Base-by-base conservation (phyloP, 140 eudicot genomes). In the Erigeron philadelphicus region DNA sequence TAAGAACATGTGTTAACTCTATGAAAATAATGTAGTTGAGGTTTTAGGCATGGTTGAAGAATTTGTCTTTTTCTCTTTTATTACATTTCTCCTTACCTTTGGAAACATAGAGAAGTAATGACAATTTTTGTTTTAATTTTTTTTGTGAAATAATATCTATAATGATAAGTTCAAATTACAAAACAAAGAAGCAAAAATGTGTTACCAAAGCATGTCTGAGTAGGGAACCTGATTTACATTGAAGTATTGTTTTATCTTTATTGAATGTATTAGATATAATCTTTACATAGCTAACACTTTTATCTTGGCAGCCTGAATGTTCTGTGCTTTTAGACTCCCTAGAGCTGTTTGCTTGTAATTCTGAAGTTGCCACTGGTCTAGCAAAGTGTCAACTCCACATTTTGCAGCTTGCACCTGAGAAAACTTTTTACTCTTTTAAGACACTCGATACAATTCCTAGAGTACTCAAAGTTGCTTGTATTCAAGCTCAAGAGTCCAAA, bases 391-490 rank as follows among this genome's bases (percentile, higher is more conserved):
- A 89, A 71, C 90, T 82, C 75, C 89, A 76, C 43, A 83, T 89
- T 71, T 75, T 89, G 78, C 94, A 78, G 68, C 81, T 81, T 80
- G 79, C 95, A 61, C 70, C 85, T 16, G 99, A 94, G 83, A 94
- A 94, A 85, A 83, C 95, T 19, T 64, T 79, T 68, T 76, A 83
- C 46, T 89, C 99, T 47, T 89, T 89, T 66, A 94, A 85, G 78
- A 63, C 84, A 72, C 89, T 94, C 72, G 87, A 86, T 79, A 95
- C 95, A 38, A 80, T 89, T 81, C 82, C 90, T 43, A 89, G 97
- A 70, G 84, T 89, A 72, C 90, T 94, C 69, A 89, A 94, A 94
- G 94, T 94, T 75, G 88, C 91, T 64, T 94, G 95, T 79, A 66
- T 89, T 73, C 94, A 80, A 81, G 83, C 85, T 72, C 91, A 89